These are phyloP conservation scores for Alternaria panax DNA, from an alignment of 2,329 filamentous ascomycete species.

Conservation along the genomic window DNA sequence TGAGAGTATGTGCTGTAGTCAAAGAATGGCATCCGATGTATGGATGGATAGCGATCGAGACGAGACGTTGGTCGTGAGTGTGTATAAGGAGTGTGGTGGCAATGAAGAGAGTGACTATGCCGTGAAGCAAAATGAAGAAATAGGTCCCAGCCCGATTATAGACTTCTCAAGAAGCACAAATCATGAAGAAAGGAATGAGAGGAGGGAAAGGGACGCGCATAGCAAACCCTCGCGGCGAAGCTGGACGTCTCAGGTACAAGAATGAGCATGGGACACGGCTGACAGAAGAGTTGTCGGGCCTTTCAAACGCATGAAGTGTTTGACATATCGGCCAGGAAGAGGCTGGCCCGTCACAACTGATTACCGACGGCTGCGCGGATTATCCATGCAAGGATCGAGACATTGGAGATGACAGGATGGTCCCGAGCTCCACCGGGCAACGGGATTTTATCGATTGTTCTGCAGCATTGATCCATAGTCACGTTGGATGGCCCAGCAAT, in stretches of 20 bases:
- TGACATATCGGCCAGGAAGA: constrained; percentile 38
- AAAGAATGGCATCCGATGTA: neutral
- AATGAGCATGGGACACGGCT: constrained; percentile 40
- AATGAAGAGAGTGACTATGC: constrained; percentile 27
- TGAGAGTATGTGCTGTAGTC: constrained; percentile 3
- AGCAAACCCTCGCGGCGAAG: constrained; percentile 33
- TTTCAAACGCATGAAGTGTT: constrained; percentile 50
- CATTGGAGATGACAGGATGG: constrained; percentile 37
- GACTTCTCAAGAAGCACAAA: constrained; percentile 18
- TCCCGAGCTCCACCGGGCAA: constrained; percentile 20
- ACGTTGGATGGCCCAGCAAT: neutral
- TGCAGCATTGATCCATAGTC: constrained; percentile 8
- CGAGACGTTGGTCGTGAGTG: neutral
- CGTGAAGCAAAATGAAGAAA: constrained; percentile 21
- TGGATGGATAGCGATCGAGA: constrained; percentile 16
- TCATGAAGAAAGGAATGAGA: constrained; percentile 26
- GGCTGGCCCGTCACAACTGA: constrained; percentile 39
- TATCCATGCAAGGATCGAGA: constrained; percentile 31
- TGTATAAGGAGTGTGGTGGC: constrained; percentile 21
- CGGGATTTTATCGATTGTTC: constrained; percentile 15
- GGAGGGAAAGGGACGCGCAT: constrained; percentile 27
- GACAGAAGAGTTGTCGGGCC: constrained; percentile 31
- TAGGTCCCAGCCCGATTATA: constrained; percentile 33
- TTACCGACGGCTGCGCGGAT: constrained; percentile 18
- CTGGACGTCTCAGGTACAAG: constrained; percentile 45